These are phyloP conservation scores for Candida alai DNA, from an alignment of 805 yeast genomes.

Conservation along the genomic window DNA sequence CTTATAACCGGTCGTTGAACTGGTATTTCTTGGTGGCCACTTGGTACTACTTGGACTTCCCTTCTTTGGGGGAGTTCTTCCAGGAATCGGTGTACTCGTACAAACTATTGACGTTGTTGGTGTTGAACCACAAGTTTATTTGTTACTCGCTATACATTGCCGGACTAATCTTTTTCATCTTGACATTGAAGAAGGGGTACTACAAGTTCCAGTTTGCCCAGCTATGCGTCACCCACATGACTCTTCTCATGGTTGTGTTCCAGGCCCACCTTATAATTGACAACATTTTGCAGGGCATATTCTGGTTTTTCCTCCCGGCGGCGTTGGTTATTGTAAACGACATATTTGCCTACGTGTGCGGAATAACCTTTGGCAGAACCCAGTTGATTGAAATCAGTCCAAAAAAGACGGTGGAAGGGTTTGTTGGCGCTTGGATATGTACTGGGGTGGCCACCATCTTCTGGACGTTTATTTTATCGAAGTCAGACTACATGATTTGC, in stretches of 20 bases:
- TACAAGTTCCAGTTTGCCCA: conserved; percentile 92
- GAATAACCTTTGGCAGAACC: conserved; percentile 92
- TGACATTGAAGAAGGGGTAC: conserved; percentile 83
- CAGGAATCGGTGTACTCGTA: conserved; percentile 48
- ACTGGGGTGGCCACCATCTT: conserved; percentile 72
- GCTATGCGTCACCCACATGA: conserved; percentile 92
- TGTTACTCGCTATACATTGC: conserved; percentile 79
- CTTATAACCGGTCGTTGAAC: conserved; percentile 76
- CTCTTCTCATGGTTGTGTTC: conserved; percentile 79
- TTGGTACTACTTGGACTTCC: conserved; percentile 85
- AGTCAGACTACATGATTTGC: conserved; percentile 76
- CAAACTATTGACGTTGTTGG: conserved; percentile 52
- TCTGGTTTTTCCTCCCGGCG: conserved; percentile 93
- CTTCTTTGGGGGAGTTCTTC: conserved; percentile 69
- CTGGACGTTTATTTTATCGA: conserved; percentile 60
- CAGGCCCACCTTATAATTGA: conserved; percentile 92
- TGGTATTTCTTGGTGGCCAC: conserved; percentile 93
- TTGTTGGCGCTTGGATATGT: conserved; percentile 95
- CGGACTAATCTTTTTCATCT: conserved; percentile 88
- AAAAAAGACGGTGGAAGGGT: conserved; percentile 96
- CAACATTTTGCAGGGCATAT: conserved; percentile 83
- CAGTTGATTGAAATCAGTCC: conserved; percentile 93
- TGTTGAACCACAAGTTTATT: conserved; percentile 77
- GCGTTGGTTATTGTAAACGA: conserved; percentile 91
- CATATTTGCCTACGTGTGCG: conserved; percentile 94